Base-by-base conservation (phyloP, 2,329 filamentous ascomycete species). In the Phaeosphaeria sp. region DNA sequence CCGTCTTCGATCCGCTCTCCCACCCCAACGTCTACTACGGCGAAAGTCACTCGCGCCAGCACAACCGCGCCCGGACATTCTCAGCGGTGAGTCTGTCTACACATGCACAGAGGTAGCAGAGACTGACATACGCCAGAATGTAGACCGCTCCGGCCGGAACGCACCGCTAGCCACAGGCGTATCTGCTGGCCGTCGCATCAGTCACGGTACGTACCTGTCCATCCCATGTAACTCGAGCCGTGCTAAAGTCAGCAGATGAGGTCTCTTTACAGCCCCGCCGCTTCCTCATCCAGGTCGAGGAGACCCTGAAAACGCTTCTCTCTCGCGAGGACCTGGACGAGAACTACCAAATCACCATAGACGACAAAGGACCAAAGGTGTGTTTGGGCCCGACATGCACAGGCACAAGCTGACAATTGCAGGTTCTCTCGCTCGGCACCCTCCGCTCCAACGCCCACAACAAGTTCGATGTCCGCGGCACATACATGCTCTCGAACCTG, bases 331-430 rank as follows among this genome's bases (percentile, higher is more conserved):
- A 99, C 73, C 96, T 93, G 27, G 93, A 99, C 78, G 84, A 87
- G 55, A 97, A 99, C 78, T 91, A 92, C 84, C 93, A 98, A 78
- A 99, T 99, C 76, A 99, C 95, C 27, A 96, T 98, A 69, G 95
- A 98, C 74, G 95, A 99, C 79, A 86, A 87, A 63, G 95, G 95
- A 0, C 94, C 95, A 49, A 99, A 98, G 85, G 91, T 90, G 76
- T 63, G 73, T 44, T 17, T 44, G n/a, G 24, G 40, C 17, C 13
- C 25, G 20, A 42, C 44, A 42, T 17, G n/a, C 6, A 47, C 2
- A 24, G 18, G 27, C 3, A 18, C 13, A 21, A 22, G 60, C 72
- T 79, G 59, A 80, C 64, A 49, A 15, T 15, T 20, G 36, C 46
- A 91, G 90, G 89, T 92, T 46, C 85, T 97, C 53, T 89, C 91